Conservation (phyloP, 1,139 yeast genomes). For the Arxiozyma bovina region DNA sequence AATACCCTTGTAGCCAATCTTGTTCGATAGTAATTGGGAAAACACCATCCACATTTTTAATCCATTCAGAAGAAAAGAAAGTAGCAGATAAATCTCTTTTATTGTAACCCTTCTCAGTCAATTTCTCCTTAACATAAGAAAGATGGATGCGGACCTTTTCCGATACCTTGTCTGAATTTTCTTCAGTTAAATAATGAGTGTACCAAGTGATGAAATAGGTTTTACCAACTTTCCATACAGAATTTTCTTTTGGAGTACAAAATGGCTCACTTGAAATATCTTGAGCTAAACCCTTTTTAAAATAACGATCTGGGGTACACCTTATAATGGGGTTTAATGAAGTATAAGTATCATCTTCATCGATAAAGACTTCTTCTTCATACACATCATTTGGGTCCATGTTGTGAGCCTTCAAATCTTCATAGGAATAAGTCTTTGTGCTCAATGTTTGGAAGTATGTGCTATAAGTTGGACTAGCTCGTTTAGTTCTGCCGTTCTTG, state of each 20-base stretch:
- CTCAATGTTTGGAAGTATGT: conserved; percentile 70
- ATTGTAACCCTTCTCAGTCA: conserved; percentile 46
- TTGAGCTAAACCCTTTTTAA: conserved; percentile 54
- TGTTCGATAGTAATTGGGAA: conserved; percentile 50
- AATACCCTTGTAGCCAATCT: conserved; percentile 52
- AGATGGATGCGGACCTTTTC: conserved; percentile 59
- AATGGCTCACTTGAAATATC: conserved; percentile 59
- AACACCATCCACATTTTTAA: conserved; percentile 54
- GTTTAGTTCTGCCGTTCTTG: conserved; percentile 60
- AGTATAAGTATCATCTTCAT: conserved; percentile 63
- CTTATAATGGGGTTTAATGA: conserved; percentile 68
- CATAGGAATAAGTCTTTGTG: conserved; percentile 46
- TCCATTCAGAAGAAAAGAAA: conserved; percentile 65
- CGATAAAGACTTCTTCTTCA: conserved; percentile 45
- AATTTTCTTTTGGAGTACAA: conserved; percentile 66
- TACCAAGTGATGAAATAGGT: conserved; percentile 79
- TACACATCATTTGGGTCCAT: conserved; percentile 50
- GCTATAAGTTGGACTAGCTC: conserved; percentile 62
- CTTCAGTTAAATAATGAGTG: conserved; percentile 46
- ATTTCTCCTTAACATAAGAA: conserved; percentile 51
- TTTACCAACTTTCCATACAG: conserved; percentile 45
- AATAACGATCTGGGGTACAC: conserved; percentile 73
- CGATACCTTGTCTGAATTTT: conserved; percentile 35
- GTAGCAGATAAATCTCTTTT: conserved; percentile 44
- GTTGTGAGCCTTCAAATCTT: conserved; percentile 60